Evolutionary conservation across 495 filamentous ascomycete genomes (phyloP).

Genomic region (Xylaria castorea): DNA sequence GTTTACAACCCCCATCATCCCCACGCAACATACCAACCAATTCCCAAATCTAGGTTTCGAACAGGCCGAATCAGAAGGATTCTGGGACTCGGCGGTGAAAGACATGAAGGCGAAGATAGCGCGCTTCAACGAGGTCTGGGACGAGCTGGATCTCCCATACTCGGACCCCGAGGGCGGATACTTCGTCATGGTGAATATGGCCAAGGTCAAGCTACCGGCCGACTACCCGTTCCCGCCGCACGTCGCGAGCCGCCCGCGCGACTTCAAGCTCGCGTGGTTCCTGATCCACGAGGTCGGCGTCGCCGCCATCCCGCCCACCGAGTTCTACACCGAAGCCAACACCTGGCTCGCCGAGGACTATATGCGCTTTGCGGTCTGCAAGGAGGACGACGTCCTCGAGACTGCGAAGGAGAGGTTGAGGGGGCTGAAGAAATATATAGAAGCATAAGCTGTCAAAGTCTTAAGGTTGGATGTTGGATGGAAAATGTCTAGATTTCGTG

Average conservation of each 20-base stretch:
- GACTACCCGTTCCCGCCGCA: slow-evolving; percentile 88
- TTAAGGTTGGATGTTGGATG: neutral
- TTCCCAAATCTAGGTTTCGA: slow-evolving; percentile 67
- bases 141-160: slow-evolving; percentile 89
- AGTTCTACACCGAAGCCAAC: slow-evolving; percentile 90
- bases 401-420: slow-evolving; percentile 87
- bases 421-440: slow-evolving; percentile 81
- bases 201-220: slow-evolving; percentile 78
- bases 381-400: slow-evolving; percentile 89
- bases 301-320: slow-evolving; percentile 92
- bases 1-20: neutral
- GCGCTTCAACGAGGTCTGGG: slow-evolving; percentile 84
- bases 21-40: neutral
- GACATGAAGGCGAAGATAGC: slow-evolving; percentile 93
- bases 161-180: slow-evolving; percentile 95
- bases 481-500: neutral
- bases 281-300: slow-evolving; percentile 95
- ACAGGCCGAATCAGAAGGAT: slow-evolving; percentile 78
- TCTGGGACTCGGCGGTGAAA: slow-evolving; percentile 83
- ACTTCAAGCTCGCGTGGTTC: slow-evolving; percentile 96
- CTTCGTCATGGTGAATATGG: slow-evolving; percentile 92
- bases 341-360: slow-evolving; percentile 89
- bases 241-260: slow-evolving; percentile 81
- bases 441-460: neutral
- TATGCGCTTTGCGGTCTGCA: slow-evolving; percentile 94